Percentiles rank a stretch among this genome's conserved stretches.
Conservation (phyloP, 768 basidiomycete species). For the Pleurotus cornucopiae region DNA sequence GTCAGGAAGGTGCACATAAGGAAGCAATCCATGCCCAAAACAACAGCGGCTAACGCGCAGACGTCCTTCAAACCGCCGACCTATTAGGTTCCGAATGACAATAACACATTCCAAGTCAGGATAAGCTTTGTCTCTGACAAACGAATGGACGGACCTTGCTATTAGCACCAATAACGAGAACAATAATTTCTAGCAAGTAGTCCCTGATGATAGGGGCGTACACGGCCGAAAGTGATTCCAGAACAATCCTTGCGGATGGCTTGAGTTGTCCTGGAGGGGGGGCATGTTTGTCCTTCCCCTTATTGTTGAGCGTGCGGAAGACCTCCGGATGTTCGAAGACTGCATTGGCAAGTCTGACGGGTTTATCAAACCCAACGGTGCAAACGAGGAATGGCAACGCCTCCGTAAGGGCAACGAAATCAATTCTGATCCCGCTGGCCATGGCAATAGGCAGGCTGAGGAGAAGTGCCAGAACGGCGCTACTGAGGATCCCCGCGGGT, state of each 20-base stretch:
- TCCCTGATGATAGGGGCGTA: slow-evolving; percentile 88
- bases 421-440: slow-evolving; percentile 78
- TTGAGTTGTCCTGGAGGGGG: slow-evolving; percentile 44
- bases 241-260: slow-evolving; percentile 79
- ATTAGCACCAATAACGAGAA: slow-evolving; percentile 82
- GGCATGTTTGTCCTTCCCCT: slow-evolving; percentile 18
- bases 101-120: not conserved
- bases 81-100: not conserved
- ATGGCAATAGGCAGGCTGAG: slow-evolving; percentile 75
- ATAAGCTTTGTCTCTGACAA: not conserved
- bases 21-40: slow-evolving; percentile 82
- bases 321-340: slow-evolving; percentile 83
- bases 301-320: slow-evolving; percentile 30
- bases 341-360: slow-evolving; percentile 83
- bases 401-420: slow-evolving; percentile 90
- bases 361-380: slow-evolving; percentile 98
- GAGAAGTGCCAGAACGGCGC: slow-evolving; percentile 79
- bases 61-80: slow-evolving; percentile 88
- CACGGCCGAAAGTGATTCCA: slow-evolving; percentile 74
- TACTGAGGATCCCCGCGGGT: slow-evolving; percentile 70
- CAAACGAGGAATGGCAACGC: slow-evolving; percentile 97
- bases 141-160: slow-evolving; percentile 43
- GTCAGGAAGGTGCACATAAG: slow-evolving; percentile 89
- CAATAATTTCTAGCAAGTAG: slow-evolving; percentile 88
- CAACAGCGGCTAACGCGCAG: slow-evolving; percentile 89